Base-by-base conservation (phyloP, 768 basidiomycete species). In the Lyophyllum decastes region DNA sequence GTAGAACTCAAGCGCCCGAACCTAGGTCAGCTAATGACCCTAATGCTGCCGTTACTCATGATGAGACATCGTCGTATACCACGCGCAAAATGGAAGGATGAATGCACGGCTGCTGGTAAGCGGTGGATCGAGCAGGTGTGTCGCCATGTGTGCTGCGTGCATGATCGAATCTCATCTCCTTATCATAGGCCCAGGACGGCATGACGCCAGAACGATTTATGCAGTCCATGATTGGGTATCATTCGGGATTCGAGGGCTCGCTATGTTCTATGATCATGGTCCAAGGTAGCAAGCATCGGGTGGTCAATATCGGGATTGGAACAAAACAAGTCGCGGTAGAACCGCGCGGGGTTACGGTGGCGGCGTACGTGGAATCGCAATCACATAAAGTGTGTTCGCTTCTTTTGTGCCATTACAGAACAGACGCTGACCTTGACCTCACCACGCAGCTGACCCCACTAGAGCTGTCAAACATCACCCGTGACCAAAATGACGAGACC, bases 181-280 rank as follows among this genome's bases (percentile, higher is more conserved):
- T 51, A 63, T 17, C 22, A 26, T 59, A 87, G 81, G 78, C 80
- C 1, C 78, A 78, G 22, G 84, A 88, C 60, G 80, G 81, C 62
- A 82, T 87, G 75, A 77, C 84, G 1, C 83, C 86, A 40, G 84
- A 86, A 62, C 82, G 83, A 65, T 84, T 83, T 50, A 75, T 86
- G 17, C 82, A 84, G 22, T 88, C 89, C 0, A 88, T 87, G 82
- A 92, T 92, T 57, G 90, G 90, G 7, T 92, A 92, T 63, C 88
- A 90, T 57, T 82, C 90, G 46, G 78, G 85, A 1, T 85, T 80
- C 62, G 84, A 87, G 58, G 82, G 81, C 56, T 88, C 87, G 10
- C 69, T 92, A 9, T 84, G 90, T 53, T 89, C 87, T n/a, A 91
- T 92, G 88, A 85, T 87, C 38, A 90, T 94, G 83, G 89, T 89